phyloP scores from a whole-genome alignment of 345 rosid genomes.

The Theobroma cacao region DNA sequence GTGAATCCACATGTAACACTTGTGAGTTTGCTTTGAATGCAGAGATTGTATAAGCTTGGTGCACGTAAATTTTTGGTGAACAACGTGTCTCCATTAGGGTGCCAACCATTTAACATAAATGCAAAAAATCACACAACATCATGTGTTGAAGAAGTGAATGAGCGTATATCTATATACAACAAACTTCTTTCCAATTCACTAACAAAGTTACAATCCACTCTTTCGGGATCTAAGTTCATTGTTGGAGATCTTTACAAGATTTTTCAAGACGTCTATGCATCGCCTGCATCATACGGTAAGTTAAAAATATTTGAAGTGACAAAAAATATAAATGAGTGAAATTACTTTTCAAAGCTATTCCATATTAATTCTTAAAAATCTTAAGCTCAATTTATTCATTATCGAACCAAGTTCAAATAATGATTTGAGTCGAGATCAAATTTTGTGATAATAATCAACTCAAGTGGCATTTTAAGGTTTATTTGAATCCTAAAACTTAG shows the following conservation, averaged over 20 bases:
- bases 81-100: conserved; percentile 1
- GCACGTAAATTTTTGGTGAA: conserved; percentile 13
- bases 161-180: neutral
- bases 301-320: neutral
- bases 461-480: too few relatives aligned
- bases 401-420: too few relatives aligned
- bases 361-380: too few relatives aligned
- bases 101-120: neutral
- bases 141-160: neutral
- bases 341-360: too few relatives aligned
- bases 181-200: neutral
- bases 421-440: too few relatives aligned
- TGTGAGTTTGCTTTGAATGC: neutral
- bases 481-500: too few relatives aligned
- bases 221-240: neutral
- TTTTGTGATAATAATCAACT: too few relatives aligned
- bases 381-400: too few relatives aligned
- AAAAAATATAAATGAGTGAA: neutral
- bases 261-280: neutral
- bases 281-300: neutral
- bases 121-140: neutral
- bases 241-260: conserved; percentile 8
- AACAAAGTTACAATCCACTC: neutral
- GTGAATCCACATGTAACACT: too few relatives aligned
- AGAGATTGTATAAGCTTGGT: conserved; percentile 2